Evolutionary conservation across 306 rosid species (phyloP).

Genomic region (Myrica gale): DNA sequence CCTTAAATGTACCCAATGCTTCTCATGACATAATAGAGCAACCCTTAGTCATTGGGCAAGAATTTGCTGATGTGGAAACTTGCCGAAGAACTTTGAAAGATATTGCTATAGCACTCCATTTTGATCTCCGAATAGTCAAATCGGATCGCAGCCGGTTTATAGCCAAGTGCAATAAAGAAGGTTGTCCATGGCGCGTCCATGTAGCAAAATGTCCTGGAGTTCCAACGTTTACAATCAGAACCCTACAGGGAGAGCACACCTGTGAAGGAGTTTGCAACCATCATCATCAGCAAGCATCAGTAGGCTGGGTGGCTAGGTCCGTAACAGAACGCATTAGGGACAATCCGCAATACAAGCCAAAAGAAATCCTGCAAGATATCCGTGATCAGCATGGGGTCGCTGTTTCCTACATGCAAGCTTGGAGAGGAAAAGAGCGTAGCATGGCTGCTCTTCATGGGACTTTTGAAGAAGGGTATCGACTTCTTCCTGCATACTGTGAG

Average conservation of each 20-base stretch:
- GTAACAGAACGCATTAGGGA: conserved; percentile 93
- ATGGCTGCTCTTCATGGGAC: conserved; percentile 99
- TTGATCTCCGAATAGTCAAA: conserved; percentile 95
- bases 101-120: conserved; percentile 91
- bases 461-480: conserved; percentile 87
- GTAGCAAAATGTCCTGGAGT: conserved; percentile 98
- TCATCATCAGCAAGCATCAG: conserved; percentile 99
- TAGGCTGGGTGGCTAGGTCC: conserved; percentile 99
- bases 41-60: conserved; percentile 79
- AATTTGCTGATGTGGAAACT: conserved; percentile 95
- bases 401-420: conserved; percentile 99
- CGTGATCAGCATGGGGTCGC: conserved; percentile 98
- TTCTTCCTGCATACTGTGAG: conserved; percentile 94
- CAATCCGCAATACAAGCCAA: conserved; percentile 93
- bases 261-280: conserved; percentile 94
- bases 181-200: conserved; percentile 99
- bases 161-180: conserved; percentile 98
- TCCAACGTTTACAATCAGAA: conserved; percentile 87
- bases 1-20: conserved; percentile 47
- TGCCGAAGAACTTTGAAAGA: conserved; percentile 95
- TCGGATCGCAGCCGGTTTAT: conserved; percentile 97
- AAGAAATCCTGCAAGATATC: conserved; percentile 91
- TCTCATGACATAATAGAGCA: conserved; percentile 46
- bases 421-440: conserved; percentile 99
- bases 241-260: conserved; percentile 87